These are phyloP conservation scores for Staphylotrichum tortipilum DNA, from an alignment of 495 filamentous ascomycete species.

Conservation along the genomic window DNA sequence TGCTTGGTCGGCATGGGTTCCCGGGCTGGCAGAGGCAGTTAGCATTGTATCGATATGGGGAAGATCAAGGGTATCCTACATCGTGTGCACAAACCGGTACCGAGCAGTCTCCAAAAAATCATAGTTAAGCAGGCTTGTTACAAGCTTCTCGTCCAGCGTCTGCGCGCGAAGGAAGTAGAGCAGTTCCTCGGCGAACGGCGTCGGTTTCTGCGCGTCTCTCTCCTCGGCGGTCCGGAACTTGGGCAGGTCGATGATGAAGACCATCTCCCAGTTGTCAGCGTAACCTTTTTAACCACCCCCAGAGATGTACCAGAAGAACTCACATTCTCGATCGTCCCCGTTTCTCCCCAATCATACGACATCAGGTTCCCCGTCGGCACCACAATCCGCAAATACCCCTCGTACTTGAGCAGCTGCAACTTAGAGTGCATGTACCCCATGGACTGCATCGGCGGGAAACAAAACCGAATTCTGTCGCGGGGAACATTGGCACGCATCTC, in stretches of 20 bases:
- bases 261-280: conserved; percentile 38
- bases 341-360: conserved; percentile 80
- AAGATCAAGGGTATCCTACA: conserved; percentile 32
- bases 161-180: conserved; percentile 61
- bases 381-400: conserved; percentile 58
- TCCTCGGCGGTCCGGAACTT: conserved; percentile 32
- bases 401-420: conserved; percentile 70
- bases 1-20: conserved; percentile 42
- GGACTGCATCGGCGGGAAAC: conserved; percentile 62
- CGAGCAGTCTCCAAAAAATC: conserved; percentile 62
- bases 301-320: conserved; percentile 4
- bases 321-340: conserved; percentile 71
- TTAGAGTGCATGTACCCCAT: conserved; percentile 75
- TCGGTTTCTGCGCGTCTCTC: conserved; percentile 30
- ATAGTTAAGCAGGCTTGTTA: conserved; percentile 54
- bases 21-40: conserved; percentile 28
- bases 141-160: conserved; percentile 52
- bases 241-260: conserved; percentile 82
- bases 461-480: conserved; percentile 46
- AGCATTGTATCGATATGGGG: background rate
- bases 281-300: too few relatives aligned
- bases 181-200: conserved; percentile 61
- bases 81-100: conserved; percentile 74
- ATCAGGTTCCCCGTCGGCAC: conserved; percentile 76
- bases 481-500: conserved; percentile 44